Evolutionary conservation across 306 rosid genomes (phyloP).

Genomic region (Vigna reflexopilosa): DNA sequence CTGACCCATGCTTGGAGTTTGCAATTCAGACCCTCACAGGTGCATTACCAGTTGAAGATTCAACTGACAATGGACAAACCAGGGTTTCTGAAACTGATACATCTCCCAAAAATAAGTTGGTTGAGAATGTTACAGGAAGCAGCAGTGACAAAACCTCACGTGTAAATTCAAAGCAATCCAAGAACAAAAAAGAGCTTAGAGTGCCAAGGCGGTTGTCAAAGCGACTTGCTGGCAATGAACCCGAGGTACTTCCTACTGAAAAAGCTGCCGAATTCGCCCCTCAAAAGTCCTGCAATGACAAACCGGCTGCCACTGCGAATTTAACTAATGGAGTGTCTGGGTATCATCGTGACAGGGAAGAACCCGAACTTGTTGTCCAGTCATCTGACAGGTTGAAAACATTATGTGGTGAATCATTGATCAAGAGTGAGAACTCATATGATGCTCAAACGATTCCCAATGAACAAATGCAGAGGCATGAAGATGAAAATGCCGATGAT

Average conservation of each 20-base stretch:
- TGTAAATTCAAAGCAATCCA: slow-evolving; percentile 48
- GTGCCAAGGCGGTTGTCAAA: slow-evolving; percentile 56
- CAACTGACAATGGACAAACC: slow-evolving; percentile 38
- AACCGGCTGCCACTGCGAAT: slow-evolving; percentile 39
- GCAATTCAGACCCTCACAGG: slow-evolving; percentile 73
- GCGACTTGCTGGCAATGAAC: slow-evolving; percentile 57
- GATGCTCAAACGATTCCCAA: slow-evolving; percentile 41
- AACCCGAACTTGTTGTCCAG: slow-evolving; percentile 32
- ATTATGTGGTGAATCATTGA: slow-evolving; percentile 35
- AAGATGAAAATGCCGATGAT: slow-evolving; percentile 39
- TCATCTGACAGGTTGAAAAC: slow-evolving; percentile 39
- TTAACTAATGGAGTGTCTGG: slow-evolving; percentile 42
- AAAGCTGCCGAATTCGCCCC: slow-evolving; percentile 46
- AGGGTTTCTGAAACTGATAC: slow-evolving; percentile 34
- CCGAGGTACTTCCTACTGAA: slow-evolving; percentile 54
- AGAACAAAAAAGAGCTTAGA: slow-evolving; percentile 54
- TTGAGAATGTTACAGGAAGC: slow-evolving; percentile 45
- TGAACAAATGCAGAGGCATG: slow-evolving; percentile 47
- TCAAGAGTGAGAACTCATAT: slow-evolving; percentile 40
- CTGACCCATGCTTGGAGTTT: slow-evolving; percentile 81
- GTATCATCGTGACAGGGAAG: slow-evolving; percentile 22
- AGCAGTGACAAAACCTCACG: slow-evolving; percentile 42
- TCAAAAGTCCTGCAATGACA: slow-evolving; percentile 37
- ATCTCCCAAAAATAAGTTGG: slow-evolving; percentile 34
- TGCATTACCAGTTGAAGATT: slow-evolving; percentile 58